These are phyloP conservation scores for Leccinum barrowsii DNA, from an alignment of 768 basidiomycete genomes.

Conservation along the genomic window DNA sequence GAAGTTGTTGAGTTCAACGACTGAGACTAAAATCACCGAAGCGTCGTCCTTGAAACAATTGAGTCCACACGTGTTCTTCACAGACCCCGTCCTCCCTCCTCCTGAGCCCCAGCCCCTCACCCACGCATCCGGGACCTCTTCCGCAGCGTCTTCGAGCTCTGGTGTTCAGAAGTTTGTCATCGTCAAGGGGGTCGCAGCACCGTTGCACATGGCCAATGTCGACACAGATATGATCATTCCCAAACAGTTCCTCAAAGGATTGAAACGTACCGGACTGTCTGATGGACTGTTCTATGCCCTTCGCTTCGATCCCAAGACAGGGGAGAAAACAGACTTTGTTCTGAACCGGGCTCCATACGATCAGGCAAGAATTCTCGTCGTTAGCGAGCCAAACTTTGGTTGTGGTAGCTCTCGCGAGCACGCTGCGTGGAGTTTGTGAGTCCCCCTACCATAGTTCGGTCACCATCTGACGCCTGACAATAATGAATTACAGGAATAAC, in stretches of 20 bases:
- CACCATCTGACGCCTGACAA: background rate
- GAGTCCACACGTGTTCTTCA: slow-evolving; percentile 73
- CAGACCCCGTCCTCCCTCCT: slow-evolving; percentile 58
- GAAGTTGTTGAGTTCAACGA: slow-evolving; percentile 54
- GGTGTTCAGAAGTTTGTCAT: slow-evolving; percentile 60
- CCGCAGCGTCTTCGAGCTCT: slow-evolving; percentile 40
- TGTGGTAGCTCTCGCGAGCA: slow-evolving; percentile 90
- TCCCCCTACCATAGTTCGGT: slow-evolving; percentile 12
- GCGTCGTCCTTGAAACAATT: slow-evolving; percentile 63
- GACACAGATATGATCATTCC: slow-evolving; percentile 96
- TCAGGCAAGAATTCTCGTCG: slow-evolving; percentile 74
- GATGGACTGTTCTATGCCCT: slow-evolving; percentile 82
- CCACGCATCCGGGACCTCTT: slow-evolving; percentile 30
- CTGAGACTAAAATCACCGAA: slow-evolving; percentile 39
- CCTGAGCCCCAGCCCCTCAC: slow-evolving; percentile 43
- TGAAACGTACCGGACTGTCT: slow-evolving; percentile 85
- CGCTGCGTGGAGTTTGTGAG: slow-evolving; percentile 83
- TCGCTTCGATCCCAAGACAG: slow-evolving; percentile 73
- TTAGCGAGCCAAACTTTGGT: slow-evolving; percentile 86
- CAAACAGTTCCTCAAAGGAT: slow-evolving; percentile 89
- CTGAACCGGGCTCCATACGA: slow-evolving; percentile 79
- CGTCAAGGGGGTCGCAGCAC: slow-evolving; percentile 73
- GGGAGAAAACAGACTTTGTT: slow-evolving; percentile 76
- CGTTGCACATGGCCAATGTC: slow-evolving; percentile 78
- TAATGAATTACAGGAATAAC: slow-evolving; percentile 53